Evolutionary conservation across 306 rosid species (phyloP), one percentile per base, ranked within the genome.

Genomic region (Acacia melanoxylon): DNA sequence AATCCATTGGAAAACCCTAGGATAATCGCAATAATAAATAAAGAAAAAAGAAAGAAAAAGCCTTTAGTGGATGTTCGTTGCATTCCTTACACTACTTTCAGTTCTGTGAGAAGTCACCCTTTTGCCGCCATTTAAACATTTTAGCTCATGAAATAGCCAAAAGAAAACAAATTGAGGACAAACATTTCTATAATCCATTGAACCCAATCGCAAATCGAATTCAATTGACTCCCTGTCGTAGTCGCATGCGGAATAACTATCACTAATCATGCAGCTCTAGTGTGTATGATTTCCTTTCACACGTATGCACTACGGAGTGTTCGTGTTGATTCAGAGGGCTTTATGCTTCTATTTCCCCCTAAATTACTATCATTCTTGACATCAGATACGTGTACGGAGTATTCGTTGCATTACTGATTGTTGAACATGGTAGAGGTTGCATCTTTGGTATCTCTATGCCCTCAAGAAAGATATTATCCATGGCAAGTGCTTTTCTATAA

Each of bases 391-490:
- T 40, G 51, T 29, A n/a, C 11, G 10, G 27, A n/a, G 44, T 11
- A 8, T 41, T 24, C 25, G 3, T 10, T 37, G 8, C 20, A 68
- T 31, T 22, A 37, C 24, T 49, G 77, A 49, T 48, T 19, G 46
- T 29, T 17, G 58, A 85, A 49, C 54, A 85, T 92, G 97, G 83
- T 33, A 70, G 71, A 83, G 77, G 84, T 79, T n/a, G n/a, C n/a
- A n/a, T n/a, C n/a, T n/a, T n/a, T n/a, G n/a, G n/a, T n/a, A n/a
- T n/a, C n/a, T n/a, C n/a, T n/a, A n/a, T n/a, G n/a, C n/a, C n/a
- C n/a, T n/a, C n/a, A n/a, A n/a, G n/a, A n/a, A n/a, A n/a, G n/a
- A n/a, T n/a, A n/a, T n/a, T 84, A 15, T 89, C 82, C 56, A 19
- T 10, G 88, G 93, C 89, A 78, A 74, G 11, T 33, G 45, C 42